These are phyloP conservation scores for Sphagnum fallax DNA, from an alignment of 228 moss, liverwort and hornwort species.

Conservation along the genomic window DNA sequence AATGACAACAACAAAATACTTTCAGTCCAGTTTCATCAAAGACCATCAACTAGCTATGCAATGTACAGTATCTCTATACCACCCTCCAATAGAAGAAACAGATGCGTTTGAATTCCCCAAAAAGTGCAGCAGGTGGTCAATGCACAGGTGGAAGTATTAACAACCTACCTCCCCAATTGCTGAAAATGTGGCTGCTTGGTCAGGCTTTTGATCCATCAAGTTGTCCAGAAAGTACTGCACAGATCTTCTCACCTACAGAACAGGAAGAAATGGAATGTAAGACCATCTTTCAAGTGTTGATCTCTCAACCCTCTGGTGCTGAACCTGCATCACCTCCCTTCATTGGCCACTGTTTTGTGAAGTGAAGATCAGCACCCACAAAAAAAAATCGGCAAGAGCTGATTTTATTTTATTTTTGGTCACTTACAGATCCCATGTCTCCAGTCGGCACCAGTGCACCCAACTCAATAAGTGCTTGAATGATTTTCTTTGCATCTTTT, in stretches of 20 bases:
- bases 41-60: not conserved
- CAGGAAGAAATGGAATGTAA: not conserved
- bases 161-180: constrained; percentile 87
- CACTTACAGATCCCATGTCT: constrained; percentile 86
- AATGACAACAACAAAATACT: not conserved
- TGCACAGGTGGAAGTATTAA: not conserved
- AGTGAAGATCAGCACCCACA: no score
- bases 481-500: constrained; percentile 92
- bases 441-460: constrained; percentile 94
- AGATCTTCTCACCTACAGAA: constrained; percentile 69
- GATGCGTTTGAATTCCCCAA: no score
- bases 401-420: no score
- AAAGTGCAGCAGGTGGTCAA: not conserved
- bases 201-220: constrained; percentile 88
- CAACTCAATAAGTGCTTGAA: constrained; percentile 65
- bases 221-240: constrained; percentile 95
- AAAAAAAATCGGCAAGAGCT: no score
- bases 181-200: constrained; percentile 80
- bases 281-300: not conserved
- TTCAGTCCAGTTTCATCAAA: not conserved
- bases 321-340: not conserved
- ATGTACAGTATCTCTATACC: not conserved
- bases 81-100: no score
- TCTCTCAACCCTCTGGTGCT: not conserved
- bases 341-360: no score